Evolutionary conservation across 192 early-diverging fungal species (phyloP).

Genomic region (Coemansia umbellata): DNA sequence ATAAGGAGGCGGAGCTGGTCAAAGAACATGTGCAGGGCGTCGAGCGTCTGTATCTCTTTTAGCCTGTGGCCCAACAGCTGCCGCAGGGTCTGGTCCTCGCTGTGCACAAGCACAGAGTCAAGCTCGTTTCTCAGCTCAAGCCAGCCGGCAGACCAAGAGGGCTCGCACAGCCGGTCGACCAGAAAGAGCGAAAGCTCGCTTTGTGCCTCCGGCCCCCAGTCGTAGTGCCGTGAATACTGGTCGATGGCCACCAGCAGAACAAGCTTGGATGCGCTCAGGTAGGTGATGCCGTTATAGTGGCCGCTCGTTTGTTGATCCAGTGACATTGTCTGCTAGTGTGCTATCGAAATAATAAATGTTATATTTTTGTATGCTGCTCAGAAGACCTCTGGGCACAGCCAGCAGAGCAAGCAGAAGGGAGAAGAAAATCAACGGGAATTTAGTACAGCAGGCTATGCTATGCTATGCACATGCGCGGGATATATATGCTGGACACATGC

Average conservation of each 20-base stretch:
- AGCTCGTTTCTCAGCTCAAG: background rate
- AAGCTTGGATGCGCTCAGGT: constrained; percentile 39
- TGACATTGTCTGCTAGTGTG: too few species aligned
- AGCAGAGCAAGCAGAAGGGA: too few species aligned
- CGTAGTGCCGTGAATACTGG: constrained; percentile 39
- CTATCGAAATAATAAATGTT: too few species aligned
- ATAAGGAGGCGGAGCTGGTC: constrained; percentile 21
- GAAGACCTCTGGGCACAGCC: too few species aligned
- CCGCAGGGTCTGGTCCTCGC: constrained; percentile 10
- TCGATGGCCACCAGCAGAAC: constrained; percentile 34
- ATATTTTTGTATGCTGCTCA: too few species aligned
- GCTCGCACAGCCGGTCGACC: constrained; percentile 15
- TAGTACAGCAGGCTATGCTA: too few species aligned
- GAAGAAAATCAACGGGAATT: too few species aligned
- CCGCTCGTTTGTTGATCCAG: too few species aligned
- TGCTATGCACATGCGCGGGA: too few species aligned
- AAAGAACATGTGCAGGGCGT: constrained; percentile 31
- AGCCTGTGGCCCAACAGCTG: constrained; percentile 7
- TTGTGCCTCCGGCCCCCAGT: constrained; percentile 34
- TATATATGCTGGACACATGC: too few species aligned
- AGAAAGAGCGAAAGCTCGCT: constrained; percentile 28
- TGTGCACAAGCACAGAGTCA: background rate
- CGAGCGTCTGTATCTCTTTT: constrained; percentile 11
- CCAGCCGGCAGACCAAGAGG: constrained; percentile 6
- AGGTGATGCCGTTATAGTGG: too few species aligned